Conservation (phyloP, 441 rosid genomes). For the Syzygium malaccense region DNA sequence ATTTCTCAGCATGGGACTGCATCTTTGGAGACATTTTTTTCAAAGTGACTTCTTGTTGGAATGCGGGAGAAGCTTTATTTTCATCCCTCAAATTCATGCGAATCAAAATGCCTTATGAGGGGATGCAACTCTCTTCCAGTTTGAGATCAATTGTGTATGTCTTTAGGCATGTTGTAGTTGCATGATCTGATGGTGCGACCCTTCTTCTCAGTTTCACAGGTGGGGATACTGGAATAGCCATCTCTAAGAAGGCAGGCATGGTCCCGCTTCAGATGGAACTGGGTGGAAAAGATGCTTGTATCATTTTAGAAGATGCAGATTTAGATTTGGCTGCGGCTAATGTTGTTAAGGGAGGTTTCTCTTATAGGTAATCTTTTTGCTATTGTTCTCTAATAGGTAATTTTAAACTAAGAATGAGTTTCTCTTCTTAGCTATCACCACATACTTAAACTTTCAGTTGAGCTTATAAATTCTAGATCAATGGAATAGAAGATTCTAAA, state of each 20-base stretch:
- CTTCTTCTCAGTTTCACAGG: conserved; percentile 65
- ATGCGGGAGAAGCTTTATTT: neutral
- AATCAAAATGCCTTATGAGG: neutral
- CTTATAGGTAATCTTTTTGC: conserved; percentile 48
- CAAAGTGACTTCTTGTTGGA: neutral
- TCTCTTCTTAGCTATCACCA: neutral
- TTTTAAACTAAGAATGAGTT: neutral
- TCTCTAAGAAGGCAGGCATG: conserved; percentile 94
- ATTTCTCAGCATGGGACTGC: neutral
- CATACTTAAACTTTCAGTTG: neutral
- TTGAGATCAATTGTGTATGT: neutral
- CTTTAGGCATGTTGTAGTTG: neutral
- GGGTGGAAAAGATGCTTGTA: conserved; percentile 98
- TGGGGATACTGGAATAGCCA: conserved; percentile 82
- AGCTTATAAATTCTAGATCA: neutral
- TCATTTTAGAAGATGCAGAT: conserved; percentile 92
- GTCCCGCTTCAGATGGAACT: conserved; percentile 96
- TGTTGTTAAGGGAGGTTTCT: conserved; percentile 88
- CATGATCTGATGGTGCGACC: neutral
- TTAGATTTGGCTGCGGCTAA: conserved; percentile 82
- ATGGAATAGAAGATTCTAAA: neutral
- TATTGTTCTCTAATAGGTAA: neutral
- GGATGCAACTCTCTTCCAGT: neutral
- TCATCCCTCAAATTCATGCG: neutral
- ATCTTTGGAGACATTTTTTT: neutral